Evolutionary conservation across 2,329 filamentous ascomycete species (phyloP), one percentile per base, ranked within the genome.

Genomic region (Xylariaceae sp.): DNA sequence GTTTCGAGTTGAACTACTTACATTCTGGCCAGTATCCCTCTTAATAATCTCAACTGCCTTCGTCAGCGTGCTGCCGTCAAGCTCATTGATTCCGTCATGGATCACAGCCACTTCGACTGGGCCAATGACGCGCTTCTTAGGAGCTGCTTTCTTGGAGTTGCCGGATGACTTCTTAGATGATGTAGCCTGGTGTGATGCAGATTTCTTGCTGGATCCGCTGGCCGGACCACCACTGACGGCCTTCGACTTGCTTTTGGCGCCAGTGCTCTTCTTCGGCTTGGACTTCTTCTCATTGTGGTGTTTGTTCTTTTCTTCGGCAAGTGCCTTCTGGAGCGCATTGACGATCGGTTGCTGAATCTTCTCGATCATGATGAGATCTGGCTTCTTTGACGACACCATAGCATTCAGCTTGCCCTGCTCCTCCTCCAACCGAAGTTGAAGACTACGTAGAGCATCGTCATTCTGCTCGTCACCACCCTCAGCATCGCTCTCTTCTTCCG

Each of bases 31-130:
- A 60, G 64, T 94, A 46, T 94, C 90, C 44, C 77, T 77, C 57
- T 93, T 87, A 53, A 98, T 96, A 42, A 96, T 89, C 39, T 83
- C 77, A 19, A 95, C 85, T 1, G 90, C 87, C 46, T 78, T 77
- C 31, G 80, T 74, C 52, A 94, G 82, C 45, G 86, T 79, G n/a
- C 70, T 68, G 31, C 83, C 81, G 13, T 88, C 80, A 37, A 96
- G 76, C 42, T 80, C 80, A 49, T 81, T 83, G 43, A 94, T 92
- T 11, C 84, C 83, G 38, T 82, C 80, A 2, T 87, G 90, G 37
- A 98, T 93, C 45, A 89, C 77, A 37, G 92, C 86, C 67, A 96
- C 96, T 61, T 98, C 88, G 3, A 81, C 70, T 38, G 77, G 80
- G 28, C 87, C 77, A 51, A 84, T 75, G 34, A 72, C 72, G n/a